Base-by-base conservation (phyloP, 129 eudicot species). In the Flaveria trinervia region DNA sequence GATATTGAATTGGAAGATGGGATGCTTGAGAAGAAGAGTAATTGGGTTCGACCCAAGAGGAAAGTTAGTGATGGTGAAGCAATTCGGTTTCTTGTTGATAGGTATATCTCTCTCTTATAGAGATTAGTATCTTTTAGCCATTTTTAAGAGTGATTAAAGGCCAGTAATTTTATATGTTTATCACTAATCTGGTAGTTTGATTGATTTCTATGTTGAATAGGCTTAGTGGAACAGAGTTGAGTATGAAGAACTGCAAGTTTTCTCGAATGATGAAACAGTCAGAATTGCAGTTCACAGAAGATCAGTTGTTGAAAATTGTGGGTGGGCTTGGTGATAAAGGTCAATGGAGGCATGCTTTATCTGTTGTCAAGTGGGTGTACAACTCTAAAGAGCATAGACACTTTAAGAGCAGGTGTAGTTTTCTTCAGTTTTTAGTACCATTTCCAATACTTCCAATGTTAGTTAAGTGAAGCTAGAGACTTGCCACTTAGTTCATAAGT, bases 241-340 rank as follows among this genome's bases (percentile, higher is more conserved):
- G 89, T 84, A 85, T 87, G 86, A 94, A 86, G 88, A 91, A 91
- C 75, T 94, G 93, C 93, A 94, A 91, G 77, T 91, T 94, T 73
- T 17, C 84, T 11, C 83, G 82, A 83, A 86, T 89, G 85, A 82
- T 94, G 97, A 94, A 84, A 65, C 92, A 89, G 60, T 91, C 93
- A 5, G 86, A 77, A 36, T 79, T 94, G 75, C 92, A 77, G 83
- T 94, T 85, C 71, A 89, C 98, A 14, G 98, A 94, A 83, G 86
- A 54, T 66, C 98, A 94, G 33, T 83, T 94, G 90, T 83, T 94
- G 77, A 89, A 76, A 83, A 87, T 94, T 77, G 88, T 94, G 15
- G 89, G 82, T 79, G 85, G 88, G 73, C 92, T 94, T 83, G 98
- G 97, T 56, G 76, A 84, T 49, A 89, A 73, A 67, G 96, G 97